Evolutionary conservation across 805 yeast genomes (phyloP), one percentile per base, ranked within the genome.

Genomic region (Trichomonascus vanleenenianus): DNA sequence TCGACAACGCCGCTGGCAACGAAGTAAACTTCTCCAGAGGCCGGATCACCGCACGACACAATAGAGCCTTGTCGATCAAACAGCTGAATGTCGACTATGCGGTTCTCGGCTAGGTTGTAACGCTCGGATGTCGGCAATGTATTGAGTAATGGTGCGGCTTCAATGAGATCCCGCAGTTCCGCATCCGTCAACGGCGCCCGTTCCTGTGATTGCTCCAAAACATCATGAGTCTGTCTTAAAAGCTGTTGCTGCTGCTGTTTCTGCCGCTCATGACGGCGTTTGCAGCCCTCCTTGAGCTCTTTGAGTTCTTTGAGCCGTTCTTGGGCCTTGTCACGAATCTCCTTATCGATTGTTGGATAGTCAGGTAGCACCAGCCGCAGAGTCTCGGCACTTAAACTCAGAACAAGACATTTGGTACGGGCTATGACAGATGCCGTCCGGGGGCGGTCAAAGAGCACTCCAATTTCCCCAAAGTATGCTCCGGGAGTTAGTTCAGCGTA

Each of bases 381-480:
- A 9, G 79, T 74, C 46, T 79, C 84, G 12, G 79, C 75, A 0
- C 87, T 81, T 38, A 83, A 65, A 1, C 82, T 83, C 1, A 86
- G 88, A 4, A 81, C 67, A 42, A 84, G 62, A 1, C 84, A 86
- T 52, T 72, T 75, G 0, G 85, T 74, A 49, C 81, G 64, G 2
- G 89, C 83, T 18, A 83, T 77, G 11, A 83, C 88, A 2, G 88
- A 81, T 0, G 91, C 91, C 0, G 89, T 83, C 53, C 91, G 67
- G 15, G 89, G 88, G 42, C 89, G 66, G 58, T 81, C 80, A 64
- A 79, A 83, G 27, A 83, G 63, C 38, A 83, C 81, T 7, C 91
- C 91, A 45, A 83, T 83, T 56, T 84, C 91, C 11, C 93, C 93
- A 58, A 83, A 84, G 51, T 80, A 82, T 16, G 81, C 71, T 2